Evolutionary conservation across 2,329 filamentous ascomycete genomes (phyloP), one percentile per base, ranked within the genome.

Genomic region (Apiospora arundinis): DNA sequence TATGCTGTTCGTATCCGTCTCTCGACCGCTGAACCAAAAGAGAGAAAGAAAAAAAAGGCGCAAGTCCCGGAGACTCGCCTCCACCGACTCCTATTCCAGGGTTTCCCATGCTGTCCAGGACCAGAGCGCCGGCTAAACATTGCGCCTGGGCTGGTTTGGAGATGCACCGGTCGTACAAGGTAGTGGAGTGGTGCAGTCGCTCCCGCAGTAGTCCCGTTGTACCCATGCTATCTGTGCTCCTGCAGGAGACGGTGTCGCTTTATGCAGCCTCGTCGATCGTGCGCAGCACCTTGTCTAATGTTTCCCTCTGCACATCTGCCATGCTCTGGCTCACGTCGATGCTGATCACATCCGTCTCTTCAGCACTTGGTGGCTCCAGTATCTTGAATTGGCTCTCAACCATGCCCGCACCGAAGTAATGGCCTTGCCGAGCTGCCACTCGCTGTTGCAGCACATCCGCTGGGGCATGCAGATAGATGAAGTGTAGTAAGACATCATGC

Each of bases 351-450:
- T 96, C 93, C 28, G 82, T 86, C 79, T 95, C 93, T 70, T 93
- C 90, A 65, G 83, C 82, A 69, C 86, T 86, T 0, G 96, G 96
- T 73, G 92, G 90, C 83, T 99, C 95, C n/a, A 99, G 88, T 69
- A 91, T 92, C 74, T 92, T 90, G 75, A 98, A 92, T 81, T 99
- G 96, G 83, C 94, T 97, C 78, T 93, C 91, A 11, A 99, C 95
- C 95, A 99, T 98, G 77, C 90, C 90, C 76, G 94, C 92, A 77
- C 96, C 95, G 95, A 99, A 98, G 83, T 96, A 99, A 81, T 99
- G 96, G 69, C 91, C 91, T 83, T 95, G 84, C 75, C 96, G 90
- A 49, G 88, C 85, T 45, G 87, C 86, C 11, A 98, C 95, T 11
- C 96, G 90, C 76, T 92, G 84, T 71, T 97, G 85, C 42, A 98